Conservation (phyloP, 2,329 filamentous ascomycete species). For the Rhynchosporium graminicola region DNA sequence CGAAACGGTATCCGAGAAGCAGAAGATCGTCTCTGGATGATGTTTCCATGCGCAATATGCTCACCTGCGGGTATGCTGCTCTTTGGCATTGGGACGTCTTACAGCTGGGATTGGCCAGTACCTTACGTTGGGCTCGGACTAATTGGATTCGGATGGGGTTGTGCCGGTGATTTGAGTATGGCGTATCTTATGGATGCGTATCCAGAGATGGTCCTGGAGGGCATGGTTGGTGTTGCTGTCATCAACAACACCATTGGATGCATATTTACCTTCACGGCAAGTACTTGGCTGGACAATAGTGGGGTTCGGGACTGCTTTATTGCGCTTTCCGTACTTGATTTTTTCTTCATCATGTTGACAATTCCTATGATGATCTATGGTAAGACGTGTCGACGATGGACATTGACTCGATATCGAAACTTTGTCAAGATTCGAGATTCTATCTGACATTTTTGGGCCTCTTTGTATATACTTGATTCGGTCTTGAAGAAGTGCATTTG, state of each 20-base stretch:
- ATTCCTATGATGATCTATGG: slow-evolving; percentile 57
- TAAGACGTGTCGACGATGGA: slow-evolving; percentile 51
- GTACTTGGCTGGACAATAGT: slow-evolving; percentile 51
- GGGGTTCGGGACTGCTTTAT: slow-evolving; percentile 52
- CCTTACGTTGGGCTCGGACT: slow-evolving; percentile 58
- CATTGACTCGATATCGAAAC: slow-evolving; percentile 47
- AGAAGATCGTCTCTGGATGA: slow-evolving; percentile 43
- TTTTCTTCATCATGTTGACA: slow-evolving; percentile 52
- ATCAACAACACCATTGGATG: slow-evolving; percentile 58
- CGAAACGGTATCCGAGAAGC: slow-evolving; percentile 43
- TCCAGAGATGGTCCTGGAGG: slow-evolving; percentile 57
- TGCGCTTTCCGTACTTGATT: slow-evolving; percentile 52
- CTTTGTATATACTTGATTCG: not conserved
- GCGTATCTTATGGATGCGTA: slow-evolving; percentile 58
- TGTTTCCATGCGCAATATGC: slow-evolving; percentile 40
- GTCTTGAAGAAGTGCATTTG: not conserved
- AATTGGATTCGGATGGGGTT: slow-evolving; percentile 61
- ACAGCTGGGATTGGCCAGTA: slow-evolving; percentile 53
- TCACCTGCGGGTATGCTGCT: slow-evolving; percentile 45
- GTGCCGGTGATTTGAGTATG: slow-evolving; percentile 56
- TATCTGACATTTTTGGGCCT: slow-evolving; percentile 21
- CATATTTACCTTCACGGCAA: slow-evolving; percentile 54
- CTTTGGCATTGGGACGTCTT: slow-evolving; percentile 44
- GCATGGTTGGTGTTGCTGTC: slow-evolving; percentile 58
- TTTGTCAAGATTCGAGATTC: slow-evolving; percentile 51